Evolutionary conservation across 2,329 filamentous ascomycete genomes (phyloP).

Genomic region (Monilinia laxa): DNA sequence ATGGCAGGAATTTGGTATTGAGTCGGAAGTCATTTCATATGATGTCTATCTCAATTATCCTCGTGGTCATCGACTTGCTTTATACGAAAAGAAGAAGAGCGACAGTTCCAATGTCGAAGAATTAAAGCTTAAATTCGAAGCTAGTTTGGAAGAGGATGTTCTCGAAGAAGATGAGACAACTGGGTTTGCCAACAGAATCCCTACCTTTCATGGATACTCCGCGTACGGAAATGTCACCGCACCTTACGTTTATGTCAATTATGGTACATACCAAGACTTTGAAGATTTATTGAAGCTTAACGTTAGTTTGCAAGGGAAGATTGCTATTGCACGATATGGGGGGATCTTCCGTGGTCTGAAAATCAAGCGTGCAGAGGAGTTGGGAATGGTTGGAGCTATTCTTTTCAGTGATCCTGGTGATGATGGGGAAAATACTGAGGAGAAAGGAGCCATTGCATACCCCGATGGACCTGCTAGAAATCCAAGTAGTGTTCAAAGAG

Average conservation of each 20-base stretch:
- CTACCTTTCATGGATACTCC: constrained; percentile 93
- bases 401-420: constrained; percentile 89
- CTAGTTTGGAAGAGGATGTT: constrained; percentile 79
- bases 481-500: constrained; percentile 85
- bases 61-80: constrained; percentile 64
- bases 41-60: constrained; percentile 80
- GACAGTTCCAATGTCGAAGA: constrained; percentile 44
- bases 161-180: constrained; percentile 81
- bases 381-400: constrained; percentile 82
- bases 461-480: constrained; percentile 85
- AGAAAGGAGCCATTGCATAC: constrained; percentile 76
- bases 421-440: constrained; percentile 77
- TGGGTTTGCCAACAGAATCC: constrained; percentile 68
- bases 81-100: constrained; percentile 53
- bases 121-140: constrained; percentile 74
- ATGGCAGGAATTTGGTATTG: constrained; percentile 70
- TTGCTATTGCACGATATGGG: constrained; percentile 84
- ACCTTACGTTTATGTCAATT: constrained; percentile 85
- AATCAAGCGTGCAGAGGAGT: constrained; percentile 85
- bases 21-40: constrained; percentile 65
- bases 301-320: constrained; percentile 76
- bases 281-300: constrained; percentile 76
- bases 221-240: constrained; percentile 89
- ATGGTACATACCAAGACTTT: constrained; percentile 82
- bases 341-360: constrained; percentile 86